Evolutionary conservation across 1,284 basidiomycete species (phyloP), one percentile per base, ranked within the genome.

Genomic region (Golubevia sp.): DNA sequence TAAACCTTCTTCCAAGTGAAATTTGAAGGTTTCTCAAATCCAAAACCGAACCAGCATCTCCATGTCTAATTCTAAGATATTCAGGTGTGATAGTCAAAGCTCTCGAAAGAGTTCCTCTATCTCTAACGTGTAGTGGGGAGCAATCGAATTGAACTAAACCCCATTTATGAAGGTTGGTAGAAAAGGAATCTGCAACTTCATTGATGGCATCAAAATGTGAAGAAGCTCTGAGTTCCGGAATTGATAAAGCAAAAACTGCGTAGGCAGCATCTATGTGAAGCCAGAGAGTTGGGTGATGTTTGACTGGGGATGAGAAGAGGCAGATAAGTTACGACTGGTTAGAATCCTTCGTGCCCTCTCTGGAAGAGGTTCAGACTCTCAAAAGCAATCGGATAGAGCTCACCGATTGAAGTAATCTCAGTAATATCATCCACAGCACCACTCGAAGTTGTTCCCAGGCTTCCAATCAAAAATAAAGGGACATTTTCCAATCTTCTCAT

Each of bases 101-200:
- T 1, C 61, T 20, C 3, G 68, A 55, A 2, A 81, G 61, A 30
- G 67, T 44, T 8, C 61, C 65, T 1, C 76, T 63, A 27, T 80
- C 71, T 6, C 64, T 59, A 13, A 80, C 68, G 13, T 61, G 59
- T 0, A 79, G 64, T 0, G 77, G 76, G 3, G 77, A 76, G 61
- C 75, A 76, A 53, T 81, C 79, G 54, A 81, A 77, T 30, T 74
- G 70, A 0, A 80, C 77, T 25, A 78, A 51, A 6, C 77, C 77
- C 77, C 79, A 79, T 52, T 82, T 82, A 74, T 82, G 79, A 27
- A 78, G 59, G 65, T 80, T 82, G 50, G 76, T 78, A 18, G 63
- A 70, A 64, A 78, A 73, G n/a, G 69, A 73, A 56, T 80, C 69
- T 5, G 66, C 62, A 20, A 51, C 51, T 0, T 25, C 49, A 49